phyloP scores from a whole-genome alignment of 1,284 basidiomycete genomes.

The Cryptococcus sp. region DNA sequence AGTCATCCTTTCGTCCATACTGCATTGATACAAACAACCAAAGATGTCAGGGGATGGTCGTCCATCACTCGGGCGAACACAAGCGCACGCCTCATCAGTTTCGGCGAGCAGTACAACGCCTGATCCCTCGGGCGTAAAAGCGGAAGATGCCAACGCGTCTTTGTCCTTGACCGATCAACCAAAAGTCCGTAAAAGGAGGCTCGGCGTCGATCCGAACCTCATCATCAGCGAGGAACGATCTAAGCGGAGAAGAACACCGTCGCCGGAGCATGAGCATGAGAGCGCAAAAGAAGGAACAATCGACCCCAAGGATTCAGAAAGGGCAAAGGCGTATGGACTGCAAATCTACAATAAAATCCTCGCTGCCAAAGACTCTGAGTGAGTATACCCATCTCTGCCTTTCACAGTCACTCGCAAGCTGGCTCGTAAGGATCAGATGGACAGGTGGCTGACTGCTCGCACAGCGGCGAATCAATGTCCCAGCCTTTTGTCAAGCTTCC shows the following conservation, averaged over 20 bases:
- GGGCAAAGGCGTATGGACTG: slow-evolving; percentile 37
- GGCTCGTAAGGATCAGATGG: not conserved
- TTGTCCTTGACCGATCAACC: not conserved
- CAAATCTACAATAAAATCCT: slow-evolving; percentile 41
- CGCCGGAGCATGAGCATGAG: slow-evolving; percentile 20
- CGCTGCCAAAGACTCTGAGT: slow-evolving; percentile 35
- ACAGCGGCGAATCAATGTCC: slow-evolving; percentile 39
- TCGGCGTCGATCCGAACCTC: slow-evolving; percentile 34
- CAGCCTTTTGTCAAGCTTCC: slow-evolving; percentile 48
- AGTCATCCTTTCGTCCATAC: not conserved
- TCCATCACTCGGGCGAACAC: not conserved
- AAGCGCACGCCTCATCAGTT: not conserved
- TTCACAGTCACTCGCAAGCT: not conserved
- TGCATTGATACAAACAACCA: not conserved
- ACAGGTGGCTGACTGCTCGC: not conserved
- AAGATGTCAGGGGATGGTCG: not conserved
- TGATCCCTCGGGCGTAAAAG: slow-evolving; percentile 1
- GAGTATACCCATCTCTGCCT: slow-evolving; percentile 14
- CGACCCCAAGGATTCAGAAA: slow-evolving; percentile 42
- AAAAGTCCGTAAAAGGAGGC: slow-evolving; percentile 16
- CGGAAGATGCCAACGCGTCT: not conserved
- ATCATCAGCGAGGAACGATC: slow-evolving; percentile 33
- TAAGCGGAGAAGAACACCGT: slow-evolving; percentile 30
- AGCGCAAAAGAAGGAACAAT: slow-evolving; percentile 7
- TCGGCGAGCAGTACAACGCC: not conserved